Percentiles rank a stretch among this genome's conserved stretches.
Conservation (phyloP, 257 asterid species). For the Craterostigma plantagineum region DNA sequence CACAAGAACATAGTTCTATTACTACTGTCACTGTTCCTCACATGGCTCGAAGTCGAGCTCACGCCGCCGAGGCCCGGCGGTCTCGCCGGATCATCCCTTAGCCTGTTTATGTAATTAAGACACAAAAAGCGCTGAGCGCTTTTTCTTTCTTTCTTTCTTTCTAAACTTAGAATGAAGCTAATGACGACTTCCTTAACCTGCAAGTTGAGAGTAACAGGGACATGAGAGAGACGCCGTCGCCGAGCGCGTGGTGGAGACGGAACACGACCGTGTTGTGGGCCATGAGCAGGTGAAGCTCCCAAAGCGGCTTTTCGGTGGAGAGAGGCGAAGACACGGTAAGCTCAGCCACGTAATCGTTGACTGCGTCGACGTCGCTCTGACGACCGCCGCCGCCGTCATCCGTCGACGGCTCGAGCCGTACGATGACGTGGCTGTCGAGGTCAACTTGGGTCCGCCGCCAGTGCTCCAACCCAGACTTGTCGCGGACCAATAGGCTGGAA, state of each 20-base stretch:
- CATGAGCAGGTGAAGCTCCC: slow-evolving; percentile 59
- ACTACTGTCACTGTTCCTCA: neutral
- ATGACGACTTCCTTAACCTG: slow-evolving; percentile 16
- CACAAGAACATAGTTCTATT: slow-evolving; percentile 8
- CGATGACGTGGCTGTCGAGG: no score
- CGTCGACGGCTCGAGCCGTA: no score
- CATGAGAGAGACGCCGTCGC: slow-evolving; percentile 72
- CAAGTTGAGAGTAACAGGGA: slow-evolving; percentile 47
- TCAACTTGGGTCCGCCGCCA: no score
- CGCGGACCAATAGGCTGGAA: no score
- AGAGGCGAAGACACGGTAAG: slow-evolving; percentile 47
- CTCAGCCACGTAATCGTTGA: slow-evolving; percentile 57
- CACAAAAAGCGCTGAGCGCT: no score
- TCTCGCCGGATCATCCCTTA: slow-evolving; percentile 26
- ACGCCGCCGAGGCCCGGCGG: slow-evolving; percentile 22
- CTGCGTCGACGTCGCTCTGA: slow-evolving; percentile 30
- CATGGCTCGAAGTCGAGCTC: slow-evolving; percentile 13
- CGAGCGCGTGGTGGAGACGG: slow-evolving; percentile 71
- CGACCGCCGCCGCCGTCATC: no score
- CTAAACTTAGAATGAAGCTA: no score
- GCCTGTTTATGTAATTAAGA: no score
- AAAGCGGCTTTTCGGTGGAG: slow-evolving; percentile 43
- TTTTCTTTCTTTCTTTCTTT: no score
- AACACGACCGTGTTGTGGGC: slow-evolving; percentile 30
- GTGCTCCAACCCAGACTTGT: no score